These are phyloP conservation scores for Termitomyces sp. DNA, from an alignment of 1,284 basidiomycete species.

Conservation along the genomic window DNA sequence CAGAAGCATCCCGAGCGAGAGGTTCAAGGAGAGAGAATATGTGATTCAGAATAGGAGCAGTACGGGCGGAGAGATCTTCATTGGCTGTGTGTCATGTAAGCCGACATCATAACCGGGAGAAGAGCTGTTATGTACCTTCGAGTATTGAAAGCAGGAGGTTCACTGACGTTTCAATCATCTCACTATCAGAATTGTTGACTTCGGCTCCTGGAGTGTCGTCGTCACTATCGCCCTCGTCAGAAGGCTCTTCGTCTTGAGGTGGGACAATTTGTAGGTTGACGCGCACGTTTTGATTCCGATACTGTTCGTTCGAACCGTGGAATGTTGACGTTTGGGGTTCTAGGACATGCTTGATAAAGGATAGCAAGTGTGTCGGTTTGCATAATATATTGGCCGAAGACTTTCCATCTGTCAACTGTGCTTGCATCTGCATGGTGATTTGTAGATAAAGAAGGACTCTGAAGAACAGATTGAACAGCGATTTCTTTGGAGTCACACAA, in stretches of 20 bases:
- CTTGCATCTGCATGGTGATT: conserved; percentile 75
- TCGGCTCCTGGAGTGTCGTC: conserved; percentile 48
- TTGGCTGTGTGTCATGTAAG: conserved; percentile 52
- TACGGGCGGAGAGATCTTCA: conserved; percentile 56
- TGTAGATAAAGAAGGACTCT: conserved; percentile 64
- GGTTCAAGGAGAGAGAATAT: conserved; percentile 66
- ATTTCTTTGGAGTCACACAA: not conserved
- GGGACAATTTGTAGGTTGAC: conserved; percentile 1
- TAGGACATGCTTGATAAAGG: conserved; percentile 73
- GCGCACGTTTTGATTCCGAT: not conserved
- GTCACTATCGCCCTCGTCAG: conserved; percentile 48
- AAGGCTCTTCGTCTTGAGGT: conserved; percentile 27
- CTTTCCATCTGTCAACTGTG: conserved; percentile 50
- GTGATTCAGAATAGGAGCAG: conserved; percentile 60
- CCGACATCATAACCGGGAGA: not conserved
- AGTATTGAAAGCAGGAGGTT: conserved; percentile 76
- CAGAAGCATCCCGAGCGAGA: conserved; percentile 42
- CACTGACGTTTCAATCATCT: conserved; percentile 72
- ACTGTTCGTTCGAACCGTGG: not conserved
- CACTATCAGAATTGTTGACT: conserved; percentile 42
- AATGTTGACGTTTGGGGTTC: conserved; percentile 22
- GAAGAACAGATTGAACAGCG: not conserved
- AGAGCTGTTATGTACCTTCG: conserved; percentile 55
- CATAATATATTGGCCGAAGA: conserved; percentile 62
- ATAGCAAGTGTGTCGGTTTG: conserved; percentile 67